phyloP scores from a whole-genome alignment of 2,329 filamentous ascomycete species.

The Pseudopyrenochaeta lycopersici region DNA sequence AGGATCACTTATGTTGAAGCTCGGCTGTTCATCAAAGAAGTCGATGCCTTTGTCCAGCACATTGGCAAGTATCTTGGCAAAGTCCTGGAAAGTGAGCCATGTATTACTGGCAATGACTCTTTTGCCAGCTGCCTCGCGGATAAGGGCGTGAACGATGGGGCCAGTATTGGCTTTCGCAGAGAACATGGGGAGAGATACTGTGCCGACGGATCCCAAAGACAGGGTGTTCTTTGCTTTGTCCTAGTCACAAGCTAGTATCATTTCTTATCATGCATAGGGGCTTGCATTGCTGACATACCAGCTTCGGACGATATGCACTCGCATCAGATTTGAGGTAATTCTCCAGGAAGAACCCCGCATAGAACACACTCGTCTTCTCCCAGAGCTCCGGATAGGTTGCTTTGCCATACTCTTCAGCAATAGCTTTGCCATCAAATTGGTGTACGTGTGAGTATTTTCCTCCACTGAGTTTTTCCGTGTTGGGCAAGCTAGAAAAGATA shows the following conservation, averaged over 20 bases:
- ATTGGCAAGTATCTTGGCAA: background rate
- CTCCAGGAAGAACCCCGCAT: background rate
- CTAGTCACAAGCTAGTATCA: background rate
- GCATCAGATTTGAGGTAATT: background rate
- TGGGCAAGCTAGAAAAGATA: too few relatives aligned
- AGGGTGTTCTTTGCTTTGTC: background rate
- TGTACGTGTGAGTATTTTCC: too few relatives aligned
- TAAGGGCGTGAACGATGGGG: background rate
- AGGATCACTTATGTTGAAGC: background rate
- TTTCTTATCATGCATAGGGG: background rate
- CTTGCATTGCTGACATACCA: background rate
- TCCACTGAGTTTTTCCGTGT: too few relatives aligned
- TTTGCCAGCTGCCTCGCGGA: background rate
- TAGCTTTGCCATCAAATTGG: background rate
- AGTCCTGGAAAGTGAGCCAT: background rate
- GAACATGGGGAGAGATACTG: background rate
- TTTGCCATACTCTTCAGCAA: background rate
- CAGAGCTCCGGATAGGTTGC: background rate
- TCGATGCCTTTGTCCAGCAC: background rate
- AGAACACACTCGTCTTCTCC: background rate
- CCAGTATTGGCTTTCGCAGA: background rate
- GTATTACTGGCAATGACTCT: background rate
- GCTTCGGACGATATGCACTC: background rate
- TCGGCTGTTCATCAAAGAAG: background rate
- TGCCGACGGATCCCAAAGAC: background rate